These are phyloP conservation scores for Selaginella tamariscina DNA, from an alignment of 75 land plant genomes.

Conservation along the genomic window DNA sequence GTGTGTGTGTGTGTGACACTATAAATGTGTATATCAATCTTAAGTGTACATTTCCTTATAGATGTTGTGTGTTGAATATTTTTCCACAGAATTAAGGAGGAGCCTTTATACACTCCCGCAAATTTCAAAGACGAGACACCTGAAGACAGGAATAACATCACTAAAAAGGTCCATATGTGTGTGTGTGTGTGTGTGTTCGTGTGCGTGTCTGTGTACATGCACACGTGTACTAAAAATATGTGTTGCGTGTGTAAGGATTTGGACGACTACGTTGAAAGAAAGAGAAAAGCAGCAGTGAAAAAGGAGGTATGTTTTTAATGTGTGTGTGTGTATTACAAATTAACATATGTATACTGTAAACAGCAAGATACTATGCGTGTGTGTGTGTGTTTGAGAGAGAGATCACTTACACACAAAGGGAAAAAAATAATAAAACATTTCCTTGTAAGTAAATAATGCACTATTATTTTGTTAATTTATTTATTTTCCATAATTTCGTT, in stretches of 20 bases:
- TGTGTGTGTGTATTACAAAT: too few relatives aligned
- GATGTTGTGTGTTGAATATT: not conserved
- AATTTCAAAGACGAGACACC: slow-evolving; percentile 23
- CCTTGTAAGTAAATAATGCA: too few relatives aligned
- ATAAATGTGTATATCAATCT: not conserved
- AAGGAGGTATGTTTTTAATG: not conserved
- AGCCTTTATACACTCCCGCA: slow-evolving; percentile 17
- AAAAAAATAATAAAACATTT: too few relatives aligned
- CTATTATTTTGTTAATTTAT: too few relatives aligned
- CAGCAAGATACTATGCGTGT: too few relatives aligned
- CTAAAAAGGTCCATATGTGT: slow-evolving; percentile 18
- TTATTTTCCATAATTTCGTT: not conserved
- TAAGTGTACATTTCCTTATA: not conserved
- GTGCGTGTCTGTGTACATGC: not conserved
- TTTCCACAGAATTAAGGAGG: slow-evolving; percentile 22
- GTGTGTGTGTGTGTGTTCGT: too few relatives aligned
- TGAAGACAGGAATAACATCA: slow-evolving; percentile 25
- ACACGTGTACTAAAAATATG: not conserved
- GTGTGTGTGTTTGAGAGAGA: too few relatives aligned
- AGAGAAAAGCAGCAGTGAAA: not conserved
- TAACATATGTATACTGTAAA: too few relatives aligned
- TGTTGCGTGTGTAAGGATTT: not conserved
- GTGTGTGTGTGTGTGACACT: too few relatives aligned
- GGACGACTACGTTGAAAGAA: not conserved
- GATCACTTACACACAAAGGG: too few relatives aligned